Evolutionary conservation across 108 stramenopile species (phyloP).

Genomic region (Nitzschia sp.): DNA sequence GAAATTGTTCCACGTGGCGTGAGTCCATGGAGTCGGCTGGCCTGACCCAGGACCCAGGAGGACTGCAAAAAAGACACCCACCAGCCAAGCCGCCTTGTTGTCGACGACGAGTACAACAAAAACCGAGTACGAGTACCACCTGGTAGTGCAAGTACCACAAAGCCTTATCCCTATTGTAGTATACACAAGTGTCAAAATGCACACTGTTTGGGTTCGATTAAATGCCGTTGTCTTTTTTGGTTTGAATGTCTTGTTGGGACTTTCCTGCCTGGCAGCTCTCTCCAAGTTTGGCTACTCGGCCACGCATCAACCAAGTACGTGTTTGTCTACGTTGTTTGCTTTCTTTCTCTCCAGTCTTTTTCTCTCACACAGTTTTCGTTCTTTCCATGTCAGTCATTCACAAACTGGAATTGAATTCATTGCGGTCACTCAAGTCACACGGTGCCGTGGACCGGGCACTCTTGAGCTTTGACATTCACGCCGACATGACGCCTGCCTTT

Average conservation of each 20-base stretch:
- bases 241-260: conserved; percentile 89
- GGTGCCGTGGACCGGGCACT: conserved; percentile 93
- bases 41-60: too few relatives aligned
- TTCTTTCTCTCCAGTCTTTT: neutral
- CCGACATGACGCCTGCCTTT: conserved; percentile 93
- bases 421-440: conserved; percentile 85
- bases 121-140: too few relatives aligned
- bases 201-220: conserved; percentile 94
- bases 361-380: neutral
- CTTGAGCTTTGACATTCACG: conserved; percentile 89
- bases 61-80: too few relatives aligned
- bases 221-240: conserved; percentile 99
- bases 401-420: conserved; percentile 65
- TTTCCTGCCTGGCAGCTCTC: conserved; percentile 85
- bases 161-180: too few relatives aligned
- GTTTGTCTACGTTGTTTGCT: too few relatives aligned
- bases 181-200: conserved; percentile 62
- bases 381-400: conserved; percentile 43
- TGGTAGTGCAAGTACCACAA: neutral
- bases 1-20: too few relatives aligned
- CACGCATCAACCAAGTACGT: conserved; percentile 62
- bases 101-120: too few relatives aligned
- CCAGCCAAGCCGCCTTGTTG: too few relatives aligned
- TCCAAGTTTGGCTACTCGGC: conserved; percentile 71
- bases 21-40: too few relatives aligned